Conservation (phyloP, 352 stramenopile species). For the Globisporangium recalcitrans region DNA sequence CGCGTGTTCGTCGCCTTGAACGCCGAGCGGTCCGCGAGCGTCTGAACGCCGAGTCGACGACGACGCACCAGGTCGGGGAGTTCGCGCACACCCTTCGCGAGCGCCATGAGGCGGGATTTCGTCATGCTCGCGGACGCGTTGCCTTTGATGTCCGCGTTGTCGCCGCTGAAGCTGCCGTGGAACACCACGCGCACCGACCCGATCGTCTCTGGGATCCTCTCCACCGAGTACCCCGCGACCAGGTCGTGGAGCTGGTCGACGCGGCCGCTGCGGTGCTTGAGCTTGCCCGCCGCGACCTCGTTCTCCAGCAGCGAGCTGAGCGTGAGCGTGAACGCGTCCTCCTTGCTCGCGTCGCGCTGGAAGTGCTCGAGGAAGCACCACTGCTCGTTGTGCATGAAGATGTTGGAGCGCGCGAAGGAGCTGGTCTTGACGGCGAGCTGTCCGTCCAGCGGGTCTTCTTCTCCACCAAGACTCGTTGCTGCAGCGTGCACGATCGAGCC, state of each 20-base stretch:
- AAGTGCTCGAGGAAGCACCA: slow-evolving; percentile 39
- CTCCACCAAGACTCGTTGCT: neutral
- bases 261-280: neutral
- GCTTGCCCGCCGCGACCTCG: neutral
- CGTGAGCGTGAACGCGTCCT: slow-evolving; percentile 1
- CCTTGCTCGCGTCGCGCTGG: slow-evolving; percentile 6
- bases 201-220: neutral
- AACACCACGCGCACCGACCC: slow-evolving; percentile 25
- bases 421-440: slow-evolving; percentile 26
- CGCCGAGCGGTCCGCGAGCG: slow-evolving; percentile 29
- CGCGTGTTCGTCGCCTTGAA: slow-evolving; percentile 39
- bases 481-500: neutral
- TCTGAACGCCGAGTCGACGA: slow-evolving; percentile 43
- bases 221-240: neutral
- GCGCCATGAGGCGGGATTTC: slow-evolving; percentile 28
- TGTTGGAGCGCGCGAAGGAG: slow-evolving; percentile 31
- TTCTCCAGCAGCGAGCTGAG: neutral
- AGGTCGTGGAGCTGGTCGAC: neutral
- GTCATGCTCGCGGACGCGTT: slow-evolving; percentile 3
- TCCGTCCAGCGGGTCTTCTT: neutral
- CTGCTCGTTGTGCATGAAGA: slow-evolving; percentile 31
- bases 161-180: slow-evolving; percentile 21
- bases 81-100: slow-evolving; percentile 28
- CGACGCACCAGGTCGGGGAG: slow-evolving; percentile 43
- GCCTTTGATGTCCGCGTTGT: slow-evolving; percentile 3